phyloP scores from a whole-genome alignment of 345 rosid genomes.

The Sisymbrium irio region DNA sequence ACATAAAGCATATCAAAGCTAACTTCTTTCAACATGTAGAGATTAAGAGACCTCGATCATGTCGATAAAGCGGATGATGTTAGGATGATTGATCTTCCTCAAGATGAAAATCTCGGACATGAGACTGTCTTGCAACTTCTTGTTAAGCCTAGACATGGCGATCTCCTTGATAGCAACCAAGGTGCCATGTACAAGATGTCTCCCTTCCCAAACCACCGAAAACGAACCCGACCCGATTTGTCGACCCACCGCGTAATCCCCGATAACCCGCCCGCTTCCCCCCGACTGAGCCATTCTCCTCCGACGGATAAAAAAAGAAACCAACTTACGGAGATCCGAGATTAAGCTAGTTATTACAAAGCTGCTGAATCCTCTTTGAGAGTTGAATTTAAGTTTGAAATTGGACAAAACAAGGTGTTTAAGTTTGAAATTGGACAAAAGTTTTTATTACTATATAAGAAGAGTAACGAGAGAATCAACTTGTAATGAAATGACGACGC shows the following conservation, averaged over 20 bases:
- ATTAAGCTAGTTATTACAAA: conserved; percentile 22
- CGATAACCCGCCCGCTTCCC: conserved; percentile 64
- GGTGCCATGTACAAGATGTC: conserved; percentile 85
- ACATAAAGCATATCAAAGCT: neutral
- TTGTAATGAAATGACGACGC: conserved; percentile 22
- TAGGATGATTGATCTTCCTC: conserved; percentile 73
- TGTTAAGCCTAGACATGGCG: conserved; percentile 55
- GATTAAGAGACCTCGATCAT: conserved; percentile 67
- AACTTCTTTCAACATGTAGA: neutral
- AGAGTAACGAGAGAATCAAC: conserved; percentile 16
- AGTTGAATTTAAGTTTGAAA: conserved; percentile 13
- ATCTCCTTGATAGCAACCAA: conserved; percentile 99
- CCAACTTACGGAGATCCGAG: conserved; percentile 24
- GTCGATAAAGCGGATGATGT: conserved; percentile 84
- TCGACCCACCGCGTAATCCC: conserved; percentile 73
- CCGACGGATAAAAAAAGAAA: conserved; percentile 8
- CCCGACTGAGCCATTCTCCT: conserved; percentile 56
- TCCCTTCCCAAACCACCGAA: conserved; percentile 92
- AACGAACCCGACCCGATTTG: conserved; percentile 98
- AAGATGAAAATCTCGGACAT: conserved; percentile 86
- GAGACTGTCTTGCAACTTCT: conserved; percentile 91
- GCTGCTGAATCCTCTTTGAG: conserved; percentile 22
- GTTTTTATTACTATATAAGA: neutral
- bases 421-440: neutral
- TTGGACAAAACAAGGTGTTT: too few relatives aligned